phyloP scores from a whole-genome alignment of 2,329 filamentous ascomycete species.

The Stachybotrys echinatus region DNA sequence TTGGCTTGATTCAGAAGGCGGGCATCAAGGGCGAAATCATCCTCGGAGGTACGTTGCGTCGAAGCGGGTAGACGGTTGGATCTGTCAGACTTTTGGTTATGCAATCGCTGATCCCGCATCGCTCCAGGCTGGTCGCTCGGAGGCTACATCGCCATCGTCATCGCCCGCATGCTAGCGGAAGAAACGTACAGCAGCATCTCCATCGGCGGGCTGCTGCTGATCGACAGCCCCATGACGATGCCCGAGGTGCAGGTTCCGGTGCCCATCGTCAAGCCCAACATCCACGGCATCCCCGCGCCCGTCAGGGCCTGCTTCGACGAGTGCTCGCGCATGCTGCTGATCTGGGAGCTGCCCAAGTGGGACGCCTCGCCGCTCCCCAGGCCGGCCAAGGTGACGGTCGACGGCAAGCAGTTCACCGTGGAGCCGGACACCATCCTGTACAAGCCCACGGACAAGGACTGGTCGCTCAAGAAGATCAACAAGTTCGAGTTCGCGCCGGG shows the following conservation, averaged over 20 bases:
- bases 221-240: conserved; percentile 21
- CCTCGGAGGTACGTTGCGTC: conserved; percentile 20
- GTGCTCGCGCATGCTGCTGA: conserved; percentile 21
- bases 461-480: conserved; percentile 8
- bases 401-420: conserved; percentile 10
- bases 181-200: conserved; percentile 13
- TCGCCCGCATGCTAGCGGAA: conserved; percentile 17
- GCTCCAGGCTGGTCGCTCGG: conserved; percentile 23
- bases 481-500: conserved; percentile 1
- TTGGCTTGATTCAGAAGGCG: conserved; percentile 13
- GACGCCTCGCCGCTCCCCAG: conserved; percentile 10
- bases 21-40: conserved; percentile 18
- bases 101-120: neutral
- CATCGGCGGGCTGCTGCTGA: conserved; percentile 19
- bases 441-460: conserved; percentile 12
- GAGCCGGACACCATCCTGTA: conserved; percentile 12
- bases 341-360: conserved; percentile 21
- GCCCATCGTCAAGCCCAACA: conserved; percentile 9
- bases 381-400: conserved; percentile 8
- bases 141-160: conserved; percentile 17
- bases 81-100: neutral
- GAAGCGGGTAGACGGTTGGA: neutral
- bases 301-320: conserved; percentile 22
- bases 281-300: conserved; percentile 15
- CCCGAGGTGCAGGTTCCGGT: conserved; percentile 10